Conservation (phyloP, 306 rosid species). For the Sesbania bispinosa region DNA sequence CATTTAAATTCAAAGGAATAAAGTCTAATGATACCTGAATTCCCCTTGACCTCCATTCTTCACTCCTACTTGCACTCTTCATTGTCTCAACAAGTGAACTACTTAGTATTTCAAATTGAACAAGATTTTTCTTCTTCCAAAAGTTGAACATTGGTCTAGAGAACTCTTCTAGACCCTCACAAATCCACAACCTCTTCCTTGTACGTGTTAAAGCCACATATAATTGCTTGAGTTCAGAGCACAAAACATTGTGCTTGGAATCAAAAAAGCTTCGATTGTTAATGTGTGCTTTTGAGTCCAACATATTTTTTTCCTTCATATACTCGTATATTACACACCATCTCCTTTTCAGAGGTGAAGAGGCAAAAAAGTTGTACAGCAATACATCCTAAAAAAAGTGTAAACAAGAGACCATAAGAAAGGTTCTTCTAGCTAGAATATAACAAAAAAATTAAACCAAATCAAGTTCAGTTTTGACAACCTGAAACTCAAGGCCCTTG, state of each 20-base stretch:
- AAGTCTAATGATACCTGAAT: conserved; percentile 29
- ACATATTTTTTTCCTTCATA: conserved; percentile 48
- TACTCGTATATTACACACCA: conserved; percentile 62
- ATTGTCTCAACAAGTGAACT: conserved; percentile 50
- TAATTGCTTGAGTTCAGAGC: conserved; percentile 67
- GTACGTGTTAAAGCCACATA: conserved; percentile 67
- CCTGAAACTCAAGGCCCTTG: conserved; percentile 83
- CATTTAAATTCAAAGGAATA: background rate
- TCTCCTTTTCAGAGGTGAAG: conserved; percentile 46
- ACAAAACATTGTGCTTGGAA: conserved; percentile 55
- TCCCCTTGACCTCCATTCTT: conserved; percentile 52
- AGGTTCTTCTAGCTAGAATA: background rate
- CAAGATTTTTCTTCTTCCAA: conserved; percentile 50
- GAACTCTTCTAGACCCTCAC: conserved; percentile 37
- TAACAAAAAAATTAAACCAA: background rate
- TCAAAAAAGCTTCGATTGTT: conserved; percentile 32
- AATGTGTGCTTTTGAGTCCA: conserved; percentile 22
- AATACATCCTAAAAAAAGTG: conserved; percentile 52
- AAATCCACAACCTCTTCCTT: conserved; percentile 58
- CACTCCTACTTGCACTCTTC: conserved; percentile 48
- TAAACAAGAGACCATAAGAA: background rate
- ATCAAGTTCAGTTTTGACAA: background rate
- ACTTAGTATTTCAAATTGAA: conserved; percentile 40
- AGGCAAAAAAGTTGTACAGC: conserved; percentile 59
- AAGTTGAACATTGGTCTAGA: conserved; percentile 49